Conservation (phyloP, 345 rosid genomes). For the Populus davidiana region DNA sequence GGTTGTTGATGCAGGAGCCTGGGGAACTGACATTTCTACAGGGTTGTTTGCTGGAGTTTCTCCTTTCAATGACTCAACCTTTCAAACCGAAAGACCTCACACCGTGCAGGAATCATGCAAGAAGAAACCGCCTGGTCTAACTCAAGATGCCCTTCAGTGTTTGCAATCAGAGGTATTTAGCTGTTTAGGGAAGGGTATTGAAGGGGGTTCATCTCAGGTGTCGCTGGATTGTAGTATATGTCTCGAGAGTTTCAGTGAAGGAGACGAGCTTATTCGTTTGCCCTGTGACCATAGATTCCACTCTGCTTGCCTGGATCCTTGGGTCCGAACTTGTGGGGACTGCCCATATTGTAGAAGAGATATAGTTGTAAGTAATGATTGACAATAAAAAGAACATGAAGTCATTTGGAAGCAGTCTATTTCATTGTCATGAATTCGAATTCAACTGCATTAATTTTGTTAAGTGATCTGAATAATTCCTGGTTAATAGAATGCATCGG, state of each 20-base stretch:
- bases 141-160: conserved; percentile 47
- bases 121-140: conserved; percentile 78
- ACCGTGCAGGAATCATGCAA: conserved; percentile 23
- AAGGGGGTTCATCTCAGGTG: conserved; percentile 20
- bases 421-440: not conserved
- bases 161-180: conserved; percentile 48
- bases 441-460: not conserved
- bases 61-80: conserved; percentile 21
- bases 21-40: conserved; percentile 33
- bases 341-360: conserved; percentile 88
- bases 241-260: conserved; percentile 69
- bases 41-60: conserved; percentile 24
- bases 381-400: conserved; percentile 3
- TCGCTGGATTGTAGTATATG: conserved; percentile 73
- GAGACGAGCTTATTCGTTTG: conserved; percentile 52
- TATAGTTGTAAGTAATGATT: conserved; percentile 24
- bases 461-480: not conserved
- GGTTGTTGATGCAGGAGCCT: conserved; percentile 42
- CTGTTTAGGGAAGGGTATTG: conserved; percentile 22
- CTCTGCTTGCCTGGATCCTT: conserved; percentile 71
- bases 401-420: not conserved
- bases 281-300: conserved; percentile 78
- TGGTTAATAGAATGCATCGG: not conserved
- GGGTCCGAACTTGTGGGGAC: conserved; percentile 85
- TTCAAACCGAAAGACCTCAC: conserved; percentile 35